A percentile compares a stretch with the other conserved stretches of the same genome.
Conservation (phyloP, 768 basidiomycete species). For the Auriscalpium vulgare region DNA sequence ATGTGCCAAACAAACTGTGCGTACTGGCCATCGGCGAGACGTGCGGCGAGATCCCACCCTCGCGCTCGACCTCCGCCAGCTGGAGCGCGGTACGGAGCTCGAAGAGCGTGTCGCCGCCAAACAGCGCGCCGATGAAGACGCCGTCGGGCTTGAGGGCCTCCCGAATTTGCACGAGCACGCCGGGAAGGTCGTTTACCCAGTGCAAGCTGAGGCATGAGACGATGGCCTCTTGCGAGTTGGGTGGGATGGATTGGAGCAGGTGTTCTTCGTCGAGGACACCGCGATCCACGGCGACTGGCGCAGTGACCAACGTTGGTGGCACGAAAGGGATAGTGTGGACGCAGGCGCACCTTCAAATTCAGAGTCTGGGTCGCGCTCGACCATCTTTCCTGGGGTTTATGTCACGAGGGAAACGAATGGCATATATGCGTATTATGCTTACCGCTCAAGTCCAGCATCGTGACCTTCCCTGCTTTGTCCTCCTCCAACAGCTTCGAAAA, state of each 20-base stretch:
- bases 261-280: conserved; percentile 81
- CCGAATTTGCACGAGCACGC: conserved; percentile 83
- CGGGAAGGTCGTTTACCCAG: conserved; percentile 97
- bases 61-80: conserved; percentile 86
- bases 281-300: conserved; percentile 67
- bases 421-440: conserved; percentile 2
- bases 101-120: conserved; percentile 94
- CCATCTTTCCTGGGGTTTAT: conserved; percentile 44
- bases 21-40: conserved; percentile 96
- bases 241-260: conserved; percentile 54
- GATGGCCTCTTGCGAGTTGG: conserved; percentile 81
- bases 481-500: conserved; percentile 75
- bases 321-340: neutral
- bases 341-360: conserved; percentile 65
- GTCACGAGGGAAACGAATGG: conserved; percentile 1
- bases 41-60: conserved; percentile 95
- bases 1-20: conserved; percentile 12
- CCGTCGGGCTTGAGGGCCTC: conserved; percentile 85
- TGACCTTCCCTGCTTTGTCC: conserved; percentile 57
- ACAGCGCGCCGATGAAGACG: conserved; percentile 88
- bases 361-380: conserved; percentile 69
- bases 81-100: conserved; percentile 91
- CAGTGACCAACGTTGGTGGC: neutral
- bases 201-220: conserved; percentile 89
- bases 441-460: conserved; percentile 89